These are phyloP conservation scores for Serendipita sp. DNA, from an alignment of 768 basidiomycete species.

Conservation along the genomic window DNA sequence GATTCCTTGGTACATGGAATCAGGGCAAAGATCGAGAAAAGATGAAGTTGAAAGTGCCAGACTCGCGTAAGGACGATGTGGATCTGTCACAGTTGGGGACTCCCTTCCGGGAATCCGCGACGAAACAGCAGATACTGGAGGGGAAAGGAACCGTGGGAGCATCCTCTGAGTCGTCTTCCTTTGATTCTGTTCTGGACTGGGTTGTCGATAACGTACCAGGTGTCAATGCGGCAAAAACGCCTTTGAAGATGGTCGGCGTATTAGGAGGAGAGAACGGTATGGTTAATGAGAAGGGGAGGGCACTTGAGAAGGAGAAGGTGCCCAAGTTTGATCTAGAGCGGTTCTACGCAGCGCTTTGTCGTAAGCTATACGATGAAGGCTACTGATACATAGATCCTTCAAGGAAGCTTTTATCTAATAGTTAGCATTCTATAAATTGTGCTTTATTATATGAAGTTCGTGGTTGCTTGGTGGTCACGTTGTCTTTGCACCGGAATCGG, in stretches of 20 bases:
- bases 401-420: neutral
- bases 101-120: conserved; percentile 9
- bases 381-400: conserved; percentile 29
- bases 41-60: conserved; percentile 18
- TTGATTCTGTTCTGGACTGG: conserved; percentile 69
- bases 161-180: conserved; percentile 13
- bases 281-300: neutral
- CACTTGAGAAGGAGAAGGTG: conserved; percentile 12
- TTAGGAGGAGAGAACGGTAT: neutral
- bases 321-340: conserved; percentile 67
- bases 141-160: conserved; percentile 51
- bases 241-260: neutral
- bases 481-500: too few relatives aligned
- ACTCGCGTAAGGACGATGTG: conserved; percentile 14
- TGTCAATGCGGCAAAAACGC: neutral
- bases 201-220: conserved; percentile 53
- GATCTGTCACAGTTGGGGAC: conserved; percentile 3
- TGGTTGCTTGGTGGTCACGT: too few relatives aligned
- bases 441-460: too few relatives aligned
- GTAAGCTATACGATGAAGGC: conserved; percentile 88
- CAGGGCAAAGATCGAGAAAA: conserved; percentile 14
- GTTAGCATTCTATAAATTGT: neutral
- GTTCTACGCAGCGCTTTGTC: conserved; percentile 76
- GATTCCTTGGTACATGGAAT: conserved; percentile 40
- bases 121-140: conserved; percentile 21